Percentiles rank a stretch among this genome's conserved stretches.
These are phyloP conservation scores for Cryomyces minteri DNA, from an alignment of 495 filamentous ascomycete species.

Conservation along the genomic window DNA sequence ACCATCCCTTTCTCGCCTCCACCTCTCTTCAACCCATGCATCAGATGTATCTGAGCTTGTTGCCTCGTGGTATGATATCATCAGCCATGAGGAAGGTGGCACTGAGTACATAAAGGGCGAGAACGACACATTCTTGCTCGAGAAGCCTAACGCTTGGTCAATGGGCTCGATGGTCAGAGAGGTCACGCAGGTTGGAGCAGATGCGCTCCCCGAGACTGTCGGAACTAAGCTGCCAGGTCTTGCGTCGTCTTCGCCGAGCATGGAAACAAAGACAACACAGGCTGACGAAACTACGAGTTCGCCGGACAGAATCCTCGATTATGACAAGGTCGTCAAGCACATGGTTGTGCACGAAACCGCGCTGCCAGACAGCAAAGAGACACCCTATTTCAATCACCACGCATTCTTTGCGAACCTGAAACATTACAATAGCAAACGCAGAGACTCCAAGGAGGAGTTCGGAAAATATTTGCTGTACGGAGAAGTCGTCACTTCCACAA, in stretches of 20 bases:
- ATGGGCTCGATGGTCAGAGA: slow-evolving; percentile 24
- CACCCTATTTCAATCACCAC: slow-evolving; percentile 76
- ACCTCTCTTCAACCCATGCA: slow-evolving; percentile 56
- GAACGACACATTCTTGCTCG: slow-evolving; percentile 69
- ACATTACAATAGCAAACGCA: slow-evolving; percentile 40
- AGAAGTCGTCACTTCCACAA: slow-evolving; percentile 86
- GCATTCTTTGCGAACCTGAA: slow-evolving; percentile 57
- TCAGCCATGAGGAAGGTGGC: slow-evolving; percentile 38
- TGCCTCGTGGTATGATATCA: slow-evolving; percentile 43
- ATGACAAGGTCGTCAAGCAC: slow-evolving; percentile 53
- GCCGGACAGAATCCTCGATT: slow-evolving; percentile 49
- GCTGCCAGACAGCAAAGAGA: slow-evolving; percentile 55
- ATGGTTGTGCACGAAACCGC: slow-evolving; percentile 49
- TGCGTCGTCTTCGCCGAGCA: neutral
- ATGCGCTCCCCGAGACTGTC: neutral
- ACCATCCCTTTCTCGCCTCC: slow-evolving; percentile 70
- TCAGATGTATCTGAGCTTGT: slow-evolving; percentile 48
- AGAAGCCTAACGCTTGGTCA: slow-evolving; percentile 45
- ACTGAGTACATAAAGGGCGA: slow-evolving; percentile 68
- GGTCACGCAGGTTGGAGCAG: slow-evolving; percentile 25
- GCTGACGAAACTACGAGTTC: slow-evolving; percentile 14
- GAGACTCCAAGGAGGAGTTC: slow-evolving; percentile 40
- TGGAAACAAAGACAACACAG: slow-evolving; percentile 14
- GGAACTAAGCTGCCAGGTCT: neutral
- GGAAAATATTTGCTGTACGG: slow-evolving; percentile 71